These are phyloP conservation scores for Baeospora myosura DNA, from an alignment of 1,284 basidiomycete genomes.

Conservation along the genomic window DNA sequence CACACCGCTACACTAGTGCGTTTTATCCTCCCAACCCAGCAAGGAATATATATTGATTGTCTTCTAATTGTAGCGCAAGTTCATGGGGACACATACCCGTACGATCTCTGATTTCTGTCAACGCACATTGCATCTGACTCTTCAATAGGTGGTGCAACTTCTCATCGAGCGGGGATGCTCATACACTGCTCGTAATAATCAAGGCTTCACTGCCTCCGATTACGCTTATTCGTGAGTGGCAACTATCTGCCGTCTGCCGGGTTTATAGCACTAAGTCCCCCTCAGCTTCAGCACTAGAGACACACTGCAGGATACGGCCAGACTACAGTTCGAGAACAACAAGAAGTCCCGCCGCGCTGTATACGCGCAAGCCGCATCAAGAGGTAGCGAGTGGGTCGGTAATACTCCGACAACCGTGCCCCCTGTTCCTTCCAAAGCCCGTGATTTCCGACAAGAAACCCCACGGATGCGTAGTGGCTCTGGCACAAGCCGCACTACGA, in stretches of 20 bases:
- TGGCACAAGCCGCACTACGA: slow-evolving; percentile 68
- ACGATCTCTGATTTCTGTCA: slow-evolving; percentile 21
- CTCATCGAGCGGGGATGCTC: slow-evolving; percentile 86
- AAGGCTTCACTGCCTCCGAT: slow-evolving; percentile 86
- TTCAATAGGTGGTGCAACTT: slow-evolving; percentile 67
- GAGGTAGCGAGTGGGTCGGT: slow-evolving; percentile 52
- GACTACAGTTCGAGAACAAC: slow-evolving; percentile 67
- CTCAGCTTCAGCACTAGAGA: slow-evolving; percentile 60
- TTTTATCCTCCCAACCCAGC: slow-evolving; percentile 9
- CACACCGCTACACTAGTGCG: slow-evolving; percentile 87
- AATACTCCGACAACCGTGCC: slow-evolving; percentile 28
- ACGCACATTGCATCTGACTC: slow-evolving; percentile 12
- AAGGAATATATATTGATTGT: slow-evolving; percentile 5
- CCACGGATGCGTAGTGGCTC: slow-evolving; percentile 72
- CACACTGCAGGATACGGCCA: slow-evolving; percentile 70
- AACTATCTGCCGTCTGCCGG: no score
- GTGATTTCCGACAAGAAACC: slow-evolving; percentile 24
- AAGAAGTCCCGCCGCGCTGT: slow-evolving; percentile 64
- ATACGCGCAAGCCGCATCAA: slow-evolving; percentile 59
- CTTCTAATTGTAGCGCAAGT: slow-evolving; percentile 52
- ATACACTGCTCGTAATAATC: slow-evolving; percentile 75
- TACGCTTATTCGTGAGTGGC: slow-evolving; percentile 83
- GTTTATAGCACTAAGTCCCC: slow-evolving; percentile 12
- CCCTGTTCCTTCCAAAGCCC: slow-evolving; percentile 34
- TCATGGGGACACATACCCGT: slow-evolving; percentile 79